These are phyloP conservation scores for Intubia oerlemansii DNA, from an alignment of 2,329 filamentous ascomycete genomes.

Conservation along the genomic window DNA sequence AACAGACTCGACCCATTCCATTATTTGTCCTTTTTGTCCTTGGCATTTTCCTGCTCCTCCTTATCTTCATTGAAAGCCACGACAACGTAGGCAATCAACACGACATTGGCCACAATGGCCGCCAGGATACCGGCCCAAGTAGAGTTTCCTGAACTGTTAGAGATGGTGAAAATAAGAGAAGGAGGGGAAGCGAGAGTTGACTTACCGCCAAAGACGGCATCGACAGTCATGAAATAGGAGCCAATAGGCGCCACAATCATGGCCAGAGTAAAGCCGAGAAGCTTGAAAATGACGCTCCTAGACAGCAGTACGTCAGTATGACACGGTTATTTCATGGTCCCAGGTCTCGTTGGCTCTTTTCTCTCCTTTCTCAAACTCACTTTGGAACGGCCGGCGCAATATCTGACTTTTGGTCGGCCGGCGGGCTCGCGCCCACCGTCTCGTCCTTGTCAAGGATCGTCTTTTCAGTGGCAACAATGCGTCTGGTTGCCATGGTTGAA, in stretches of 20 bases:
- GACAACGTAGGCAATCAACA: conserved; percentile 75
- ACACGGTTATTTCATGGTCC: conserved; percentile 1
- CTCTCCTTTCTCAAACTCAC: too few species aligned
- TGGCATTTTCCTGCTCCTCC: conserved; percentile 19
- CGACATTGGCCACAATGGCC: conserved; percentile 76
- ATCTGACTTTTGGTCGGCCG: conserved; percentile 37
- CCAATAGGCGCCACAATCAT: conserved; percentile 80
- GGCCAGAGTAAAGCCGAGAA: conserved; percentile 73
- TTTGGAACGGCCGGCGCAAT: conserved; percentile 66
- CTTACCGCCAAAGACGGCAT: conserved; percentile 57
- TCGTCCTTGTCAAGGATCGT: conserved; percentile 41
- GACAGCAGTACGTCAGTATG: too few species aligned
- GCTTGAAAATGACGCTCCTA: conserved; percentile 72
- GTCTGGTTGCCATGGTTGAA: conserved; percentile 42
- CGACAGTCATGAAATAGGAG: conserved; percentile 67
- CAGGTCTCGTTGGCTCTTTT: background rate
- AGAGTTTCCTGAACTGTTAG: conserved; percentile 48
- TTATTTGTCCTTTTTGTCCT: conserved; percentile 27
- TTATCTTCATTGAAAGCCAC: conserved; percentile 81
- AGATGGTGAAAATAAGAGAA: background rate
- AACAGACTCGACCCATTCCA: conserved; percentile 9
- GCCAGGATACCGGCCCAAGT: conserved; percentile 73
- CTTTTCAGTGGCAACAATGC: conserved; percentile 45
- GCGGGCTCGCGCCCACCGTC: conserved; percentile 15
- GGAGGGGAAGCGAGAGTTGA: background rate